A percentile compares a stretch with the other conserved stretches of the same genome.
Conservation (phyloP, 2,329 filamentous ascomycete species). For the Ascochyta rabiei region DNA sequence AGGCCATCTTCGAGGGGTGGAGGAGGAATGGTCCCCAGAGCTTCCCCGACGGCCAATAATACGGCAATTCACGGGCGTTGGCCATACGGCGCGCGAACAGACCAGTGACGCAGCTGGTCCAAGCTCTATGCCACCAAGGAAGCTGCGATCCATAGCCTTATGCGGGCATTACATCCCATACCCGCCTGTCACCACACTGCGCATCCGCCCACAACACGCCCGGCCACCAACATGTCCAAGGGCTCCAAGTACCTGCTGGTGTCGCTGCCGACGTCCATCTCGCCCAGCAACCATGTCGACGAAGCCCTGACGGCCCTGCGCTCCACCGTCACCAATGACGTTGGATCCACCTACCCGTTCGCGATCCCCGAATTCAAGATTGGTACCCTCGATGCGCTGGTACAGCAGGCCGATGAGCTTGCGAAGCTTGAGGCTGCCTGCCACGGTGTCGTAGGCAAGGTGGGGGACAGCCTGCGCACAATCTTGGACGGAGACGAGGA, state of each 20-base stretch:
- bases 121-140: slow-evolving; percentile 8
- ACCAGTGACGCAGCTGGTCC: slow-evolving; percentile 12
- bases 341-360: slow-evolving; percentile 78
- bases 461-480: slow-evolving; percentile 81
- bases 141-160: slow-evolving; percentile 12
- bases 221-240: slow-evolving; percentile 50
- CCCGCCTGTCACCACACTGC: slow-evolving; percentile 19
- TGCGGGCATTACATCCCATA: slow-evolving; percentile 27
- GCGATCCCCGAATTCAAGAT: slow-evolving; percentile 95
- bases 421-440: slow-evolving; percentile 83
- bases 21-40: slow-evolving; percentile 13
- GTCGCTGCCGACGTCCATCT: slow-evolving; percentile 86
- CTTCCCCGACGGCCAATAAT: slow-evolving; percentile 15
- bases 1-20: slow-evolving; percentile 35
- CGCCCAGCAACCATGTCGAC: slow-evolving; percentile 78
- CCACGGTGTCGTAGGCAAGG: slow-evolving; percentile 83
- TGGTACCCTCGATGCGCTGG: slow-evolving; percentile 90
- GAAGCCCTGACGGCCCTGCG: slow-evolving; percentile 80
- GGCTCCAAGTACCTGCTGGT: slow-evolving; percentile 78
- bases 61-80: slow-evolving; percentile 25
- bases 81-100: slow-evolving; percentile 2
- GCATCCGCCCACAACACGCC: slow-evolving; percentile 16
- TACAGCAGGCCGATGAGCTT: slow-evolving; percentile 95
- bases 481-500: slow-evolving; percentile 85
- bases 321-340: slow-evolving; percentile 73